phyloP scores from a whole-genome alignment of 2,329 filamentous ascomycete species.

The Colletotrichum camelliae region DNA sequence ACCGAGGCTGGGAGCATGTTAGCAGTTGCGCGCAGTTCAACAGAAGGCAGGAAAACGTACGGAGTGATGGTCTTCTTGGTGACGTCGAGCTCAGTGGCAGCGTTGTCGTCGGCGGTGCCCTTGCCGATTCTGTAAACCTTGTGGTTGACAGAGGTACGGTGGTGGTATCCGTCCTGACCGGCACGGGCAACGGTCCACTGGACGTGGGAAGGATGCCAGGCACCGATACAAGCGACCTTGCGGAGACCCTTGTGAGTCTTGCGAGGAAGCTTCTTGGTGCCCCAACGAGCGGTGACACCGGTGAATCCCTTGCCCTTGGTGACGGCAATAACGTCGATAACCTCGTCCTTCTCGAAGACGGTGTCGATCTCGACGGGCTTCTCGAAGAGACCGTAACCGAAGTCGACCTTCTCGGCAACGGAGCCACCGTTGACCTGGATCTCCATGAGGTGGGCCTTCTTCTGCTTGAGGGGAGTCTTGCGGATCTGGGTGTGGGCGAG shows the following conservation, averaged over 20 bases:
- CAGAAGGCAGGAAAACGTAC: conserved; percentile 68
- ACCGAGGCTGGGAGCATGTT: conserved; percentile 74
- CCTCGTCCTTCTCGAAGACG: conserved; percentile 99
- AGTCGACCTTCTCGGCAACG: conserved; percentile 95
- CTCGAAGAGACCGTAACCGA: conserved; percentile 96
- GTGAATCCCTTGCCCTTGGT: conserved; percentile 99
- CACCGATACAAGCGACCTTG: conserved; percentile 99
- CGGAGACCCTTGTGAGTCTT: conserved; percentile 99
- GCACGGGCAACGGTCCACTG: conserved; percentile 99
- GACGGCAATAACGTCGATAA: conserved; percentile 98
- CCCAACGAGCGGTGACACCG: conserved; percentile 98
- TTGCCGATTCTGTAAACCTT: conserved; percentile 99
- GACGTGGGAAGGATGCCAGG: conserved; percentile 99
- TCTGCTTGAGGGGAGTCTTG: conserved; percentile 99
- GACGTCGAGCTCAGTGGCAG: conserved; percentile 92
- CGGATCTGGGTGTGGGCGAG: conserved; percentile 99
- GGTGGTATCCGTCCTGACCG: conserved; percentile 99
- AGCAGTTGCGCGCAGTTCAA: conserved; percentile 26
- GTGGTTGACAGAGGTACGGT: conserved; percentile 99
- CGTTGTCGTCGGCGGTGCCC: conserved; percentile 88
- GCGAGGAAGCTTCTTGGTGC: conserved; percentile 99
- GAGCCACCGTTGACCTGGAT: conserved; percentile 99
- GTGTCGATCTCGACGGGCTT: conserved; percentile 92
- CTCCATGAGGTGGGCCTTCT: conserved; percentile 99
- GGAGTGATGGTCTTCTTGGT: conserved; percentile 99